These are phyloP conservation scores for Sinapis alba DNA, from an alignment of 441 rosid species.

Conservation along the genomic window DNA sequence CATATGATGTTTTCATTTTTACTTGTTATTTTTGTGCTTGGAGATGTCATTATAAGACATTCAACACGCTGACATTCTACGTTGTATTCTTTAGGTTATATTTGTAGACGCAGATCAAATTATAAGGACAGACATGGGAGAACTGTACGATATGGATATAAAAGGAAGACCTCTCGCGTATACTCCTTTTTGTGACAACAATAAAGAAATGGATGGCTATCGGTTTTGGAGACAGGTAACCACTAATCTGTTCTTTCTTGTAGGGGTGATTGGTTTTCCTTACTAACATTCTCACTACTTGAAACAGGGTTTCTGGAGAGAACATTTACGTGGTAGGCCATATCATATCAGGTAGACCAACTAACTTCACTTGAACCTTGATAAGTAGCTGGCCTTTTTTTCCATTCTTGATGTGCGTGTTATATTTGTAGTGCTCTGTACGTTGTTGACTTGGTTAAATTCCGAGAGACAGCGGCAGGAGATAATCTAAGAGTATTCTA, in stretches of 20 bases:
- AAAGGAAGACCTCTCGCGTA: conserved; percentile 99
- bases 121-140: conserved; percentile 97
- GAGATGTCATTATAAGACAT: conserved; percentile 16
- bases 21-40: conserved; percentile 19
- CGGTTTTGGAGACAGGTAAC: conserved; percentile 97
- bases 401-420: conserved; percentile 34
- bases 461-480: conserved; percentile 97
- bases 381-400: background rate
- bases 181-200: conserved; percentile 98
- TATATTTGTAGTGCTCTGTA: conserved; percentile 80
- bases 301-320: conserved; percentile 97
- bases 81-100: conserved; percentile 69
- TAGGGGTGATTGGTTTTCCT: conserved; percentile 24
- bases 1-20: conserved; percentile 13
- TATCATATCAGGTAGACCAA: conserved; percentile 90
- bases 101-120: conserved; percentile 99
- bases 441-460: conserved; percentile 90
- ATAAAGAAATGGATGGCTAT: conserved; percentile 98
- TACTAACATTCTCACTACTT: conserved; percentile 27
- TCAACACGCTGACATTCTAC: conserved; percentile 19
- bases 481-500: conserved; percentile 95
- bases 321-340: conserved; percentile 86
- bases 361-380: conserved; percentile 17
- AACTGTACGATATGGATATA: conserved; percentile 95
- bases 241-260: background rate